Conservation (phyloP, 345 rosid species). For the Eucalyptus leucophloia region DNA sequence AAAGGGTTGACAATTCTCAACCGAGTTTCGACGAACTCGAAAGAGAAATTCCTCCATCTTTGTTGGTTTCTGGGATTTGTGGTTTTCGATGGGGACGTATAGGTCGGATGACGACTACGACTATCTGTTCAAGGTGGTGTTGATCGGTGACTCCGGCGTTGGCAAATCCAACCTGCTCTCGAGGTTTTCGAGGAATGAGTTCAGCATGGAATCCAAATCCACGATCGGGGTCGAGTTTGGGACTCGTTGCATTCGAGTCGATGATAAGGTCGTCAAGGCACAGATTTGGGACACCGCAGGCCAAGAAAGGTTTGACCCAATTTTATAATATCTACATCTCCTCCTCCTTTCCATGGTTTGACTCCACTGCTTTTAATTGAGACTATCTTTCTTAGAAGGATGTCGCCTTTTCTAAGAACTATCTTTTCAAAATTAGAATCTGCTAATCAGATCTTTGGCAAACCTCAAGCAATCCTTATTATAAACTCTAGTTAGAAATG, state of each 20-base stretch:
- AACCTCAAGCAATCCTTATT: neutral
- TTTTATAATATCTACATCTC: neutral
- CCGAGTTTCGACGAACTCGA: neutral
- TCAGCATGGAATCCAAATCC: slow-evolving; percentile 74
- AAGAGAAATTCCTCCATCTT: neutral
- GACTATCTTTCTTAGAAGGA: neutral
- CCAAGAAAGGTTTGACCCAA: slow-evolving; percentile 48
- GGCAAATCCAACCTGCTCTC: slow-evolving; percentile 74
- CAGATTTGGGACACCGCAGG: slow-evolving; percentile 98
- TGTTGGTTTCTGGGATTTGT: neutral
- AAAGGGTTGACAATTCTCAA: neutral
- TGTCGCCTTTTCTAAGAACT: neutral
- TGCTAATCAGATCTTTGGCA: neutral
- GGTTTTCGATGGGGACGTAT: slow-evolving; percentile 31
- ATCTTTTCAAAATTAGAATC: neutral
- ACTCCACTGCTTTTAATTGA: no score
- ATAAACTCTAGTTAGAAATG: neutral
- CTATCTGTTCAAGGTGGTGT: slow-evolving; percentile 63
- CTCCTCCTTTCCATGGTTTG: neutral
- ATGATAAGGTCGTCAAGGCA: slow-evolving; percentile 75
- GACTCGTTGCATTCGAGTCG: slow-evolving; percentile 57
- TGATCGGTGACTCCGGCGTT: slow-evolving; percentile 77
- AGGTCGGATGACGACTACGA: slow-evolving; percentile 63
- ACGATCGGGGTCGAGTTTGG: slow-evolving; percentile 89
- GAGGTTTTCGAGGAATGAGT: slow-evolving; percentile 69